Evolutionary conservation across 140 eudicot genomes (phyloP).

Genomic region (Senecio squalidus): DNA sequence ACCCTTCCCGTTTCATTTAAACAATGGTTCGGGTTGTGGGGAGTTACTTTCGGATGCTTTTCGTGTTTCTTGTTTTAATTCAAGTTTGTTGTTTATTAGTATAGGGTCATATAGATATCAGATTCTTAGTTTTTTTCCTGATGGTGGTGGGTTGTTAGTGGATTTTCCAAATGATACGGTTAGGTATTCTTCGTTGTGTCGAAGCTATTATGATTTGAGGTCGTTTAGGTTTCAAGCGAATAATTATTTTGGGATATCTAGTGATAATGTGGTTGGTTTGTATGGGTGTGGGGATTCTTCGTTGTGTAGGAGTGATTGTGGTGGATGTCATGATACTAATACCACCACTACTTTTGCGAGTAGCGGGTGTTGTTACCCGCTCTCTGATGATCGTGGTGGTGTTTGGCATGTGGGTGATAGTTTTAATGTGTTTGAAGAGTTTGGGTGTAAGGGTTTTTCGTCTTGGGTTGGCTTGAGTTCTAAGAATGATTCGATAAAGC

Average conservation of each 20-base stretch:
- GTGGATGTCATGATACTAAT: slow-evolving; percentile 24
- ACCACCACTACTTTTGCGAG: slow-evolving; percentile 23
- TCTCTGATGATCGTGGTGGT: slow-evolving; percentile 50
- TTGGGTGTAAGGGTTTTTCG: slow-evolving; percentile 84
- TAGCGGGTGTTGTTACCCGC: slow-evolving; percentile 62
- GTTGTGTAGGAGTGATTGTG: slow-evolving; percentile 50
- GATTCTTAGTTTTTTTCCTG: slow-evolving; percentile 59
- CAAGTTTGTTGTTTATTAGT: slow-evolving; percentile 48
- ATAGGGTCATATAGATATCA: slow-evolving; percentile 47
- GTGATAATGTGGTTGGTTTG: slow-evolving; percentile 71
- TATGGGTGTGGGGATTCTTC: slow-evolving; percentile 89
- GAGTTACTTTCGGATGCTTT: slow-evolving; percentile 39
- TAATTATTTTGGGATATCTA: slow-evolving; percentile 58
- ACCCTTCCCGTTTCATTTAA: slow-evolving; percentile 63
- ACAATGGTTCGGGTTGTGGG: slow-evolving; percentile 25
- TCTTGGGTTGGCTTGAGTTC: slow-evolving; percentile 55
- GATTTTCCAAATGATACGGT: slow-evolving; percentile 48
- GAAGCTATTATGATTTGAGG: slow-evolving; percentile 52
- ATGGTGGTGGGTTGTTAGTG: slow-evolving; percentile 66
- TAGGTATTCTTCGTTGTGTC: slow-evolving; percentile 31
- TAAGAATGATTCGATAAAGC: slow-evolving; percentile 16
- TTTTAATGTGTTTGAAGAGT: slow-evolving; percentile 46
- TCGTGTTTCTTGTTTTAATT: slow-evolving; percentile 54
- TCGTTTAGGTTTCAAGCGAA: slow-evolving; percentile 57
- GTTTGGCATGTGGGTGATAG: slow-evolving; percentile 58